Percentiles rank a stretch among this genome's conserved stretches.
phyloP scores from a whole-genome alignment of 768 basidiomycete species.

The Lentinula boryana region DNA sequence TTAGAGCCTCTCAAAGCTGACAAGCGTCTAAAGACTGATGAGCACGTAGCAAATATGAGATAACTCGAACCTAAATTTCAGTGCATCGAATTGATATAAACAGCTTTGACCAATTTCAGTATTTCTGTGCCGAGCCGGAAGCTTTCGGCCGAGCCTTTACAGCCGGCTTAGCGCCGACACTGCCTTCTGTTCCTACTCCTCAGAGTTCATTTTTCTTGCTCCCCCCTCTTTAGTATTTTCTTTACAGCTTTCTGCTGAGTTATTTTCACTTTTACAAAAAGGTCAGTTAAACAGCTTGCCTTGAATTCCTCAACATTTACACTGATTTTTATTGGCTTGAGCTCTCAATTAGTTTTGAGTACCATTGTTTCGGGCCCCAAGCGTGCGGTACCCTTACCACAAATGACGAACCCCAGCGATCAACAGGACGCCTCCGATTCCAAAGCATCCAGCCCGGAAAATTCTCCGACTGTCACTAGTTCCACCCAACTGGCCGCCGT shows the following conservation, averaged over 20 bases:
- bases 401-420: not conserved
- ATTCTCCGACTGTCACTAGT: not conserved
- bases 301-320: not conserved
- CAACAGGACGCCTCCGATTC: not conserved
- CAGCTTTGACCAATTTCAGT: too few species aligned
- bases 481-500: not conserved
- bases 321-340: not conserved
- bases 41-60: too few species aligned
- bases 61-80: too few species aligned
- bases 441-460: not conserved
- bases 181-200: not conserved
- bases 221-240: not conserved
- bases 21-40: too few species aligned
- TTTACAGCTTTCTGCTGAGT: not conserved
- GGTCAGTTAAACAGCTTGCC: not conserved
- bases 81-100: too few species aligned
- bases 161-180: not conserved
- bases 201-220: not conserved
- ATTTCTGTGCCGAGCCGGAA: not conserved
- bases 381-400: not conserved
- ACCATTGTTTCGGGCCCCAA: conserved; percentile 4
- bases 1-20: too few species aligned
- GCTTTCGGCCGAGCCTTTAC: not conserved
- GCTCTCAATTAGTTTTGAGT: not conserved
- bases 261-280: not conserved